Evolutionary conservation across 495 filamentous ascomycete genomes (phyloP), one percentile per base, ranked within the genome.

Genomic region (Tuber magnatum): DNA sequence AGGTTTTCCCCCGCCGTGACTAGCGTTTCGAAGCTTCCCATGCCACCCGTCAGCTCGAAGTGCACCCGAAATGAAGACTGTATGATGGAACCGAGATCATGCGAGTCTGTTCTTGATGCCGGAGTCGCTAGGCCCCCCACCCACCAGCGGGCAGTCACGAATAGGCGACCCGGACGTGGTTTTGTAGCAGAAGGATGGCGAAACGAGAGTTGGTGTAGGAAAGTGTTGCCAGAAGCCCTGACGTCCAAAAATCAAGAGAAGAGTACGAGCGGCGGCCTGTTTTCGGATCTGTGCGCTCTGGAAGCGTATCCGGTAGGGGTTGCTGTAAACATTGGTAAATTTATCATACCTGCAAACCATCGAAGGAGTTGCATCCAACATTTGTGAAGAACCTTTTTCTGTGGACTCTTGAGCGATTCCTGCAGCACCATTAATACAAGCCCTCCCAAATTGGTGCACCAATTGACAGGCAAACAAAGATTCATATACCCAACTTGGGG

Each of bases 71-170:
- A 82, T 18, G 84, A 81, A 28, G 71, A 68, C 6, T 80, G 81
- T 48, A 86, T 84, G 81, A 86, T 86, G 79, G 86, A 87, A 18
- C 85, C 83, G 39, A 86, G 75, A 65, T 86, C 85, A 73, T 86
- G 85, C 1, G 85, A 86, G 32, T 84, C 80, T 20, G 78, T 81
- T 39, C 81, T 74, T 1, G 71, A 40, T 7, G 83, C 84, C 73
- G 84, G 85, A 20, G 69, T 69, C 44, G 84, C 81, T 0, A 86
- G 75, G 28, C 80, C 83, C 40, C 75, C 74, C 7, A 82, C 74
- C 85, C 85, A 86, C 75, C 78, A 81, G 10, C 78, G 76, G 75
- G 83, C 83, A 40, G 85, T 80, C 28, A 82, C 48, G 24, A 83
- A 68, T 43, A 85, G 74, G 41, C 84, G 65, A 10, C 39, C 69